Conservation (phyloP, 2,329 filamentous ascomycete genomes). For the Calonectria honghensis region DNA sequence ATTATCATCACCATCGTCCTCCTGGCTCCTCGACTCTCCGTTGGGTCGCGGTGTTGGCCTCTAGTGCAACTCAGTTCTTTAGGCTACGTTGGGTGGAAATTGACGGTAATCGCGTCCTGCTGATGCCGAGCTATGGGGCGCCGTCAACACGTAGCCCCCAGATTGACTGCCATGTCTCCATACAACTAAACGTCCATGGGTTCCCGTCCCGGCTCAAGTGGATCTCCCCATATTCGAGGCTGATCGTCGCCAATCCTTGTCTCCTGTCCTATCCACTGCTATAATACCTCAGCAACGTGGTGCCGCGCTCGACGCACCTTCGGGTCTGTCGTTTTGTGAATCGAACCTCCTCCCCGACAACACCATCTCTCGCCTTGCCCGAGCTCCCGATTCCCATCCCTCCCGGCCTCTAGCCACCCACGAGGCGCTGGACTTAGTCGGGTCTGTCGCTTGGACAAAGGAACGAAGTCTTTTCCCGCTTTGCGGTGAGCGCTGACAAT, state of each 20-base stretch:
- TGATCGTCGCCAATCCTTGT: slow-evolving; percentile 10
- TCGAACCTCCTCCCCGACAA: not conserved
- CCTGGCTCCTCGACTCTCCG: not conserved
- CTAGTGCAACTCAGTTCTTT: not conserved
- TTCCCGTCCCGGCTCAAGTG: slow-evolving; percentile 16
- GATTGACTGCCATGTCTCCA: slow-evolving; percentile 6
- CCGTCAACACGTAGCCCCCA: slow-evolving; percentile 13
- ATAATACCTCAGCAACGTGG: slow-evolving; percentile 22
- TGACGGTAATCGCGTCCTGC: slow-evolving; percentile 2
- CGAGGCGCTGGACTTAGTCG: not conserved
- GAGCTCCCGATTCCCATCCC: not conserved
- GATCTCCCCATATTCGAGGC: slow-evolving; percentile 25
- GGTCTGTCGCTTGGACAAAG: slow-evolving; percentile 2
- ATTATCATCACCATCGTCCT: not conserved
- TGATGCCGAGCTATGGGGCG: not conserved
- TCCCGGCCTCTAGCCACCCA: not conserved
- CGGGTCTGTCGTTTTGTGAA: not conserved
- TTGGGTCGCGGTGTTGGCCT: not conserved
- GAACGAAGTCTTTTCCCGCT: not conserved
- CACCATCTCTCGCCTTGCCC: not conserved
- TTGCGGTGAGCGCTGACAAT: slow-evolving; percentile 47
- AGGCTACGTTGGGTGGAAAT: slow-evolving; percentile 19
- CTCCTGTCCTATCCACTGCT: not conserved
- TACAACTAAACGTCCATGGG: slow-evolving; percentile 3
- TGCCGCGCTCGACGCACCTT: not conserved